Evolutionary conservation across 805 yeast species (phyloP).

Genomic region (Scheffersomyces amazonensis): DNA sequence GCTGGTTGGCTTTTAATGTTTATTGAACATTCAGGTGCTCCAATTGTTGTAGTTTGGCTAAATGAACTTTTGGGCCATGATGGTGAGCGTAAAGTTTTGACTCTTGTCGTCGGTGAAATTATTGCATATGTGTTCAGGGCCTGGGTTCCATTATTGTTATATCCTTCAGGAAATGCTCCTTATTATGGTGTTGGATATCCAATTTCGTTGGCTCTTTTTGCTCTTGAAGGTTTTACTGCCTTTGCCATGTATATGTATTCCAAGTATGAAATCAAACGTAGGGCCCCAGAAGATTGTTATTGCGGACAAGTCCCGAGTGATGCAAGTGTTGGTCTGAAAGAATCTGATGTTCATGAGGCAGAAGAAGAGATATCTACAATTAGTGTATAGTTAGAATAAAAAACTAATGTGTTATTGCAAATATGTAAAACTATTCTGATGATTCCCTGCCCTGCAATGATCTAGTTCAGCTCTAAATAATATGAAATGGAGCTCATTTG

Average conservation of each 20-base stretch:
- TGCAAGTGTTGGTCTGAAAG: neutral
- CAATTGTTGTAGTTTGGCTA: constrained; percentile 7
- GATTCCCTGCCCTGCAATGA: no score
- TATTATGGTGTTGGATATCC: constrained; percentile 29
- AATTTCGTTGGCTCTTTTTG: constrained; percentile 14
- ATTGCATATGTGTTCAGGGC: constrained; percentile 28
- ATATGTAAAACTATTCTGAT: no score
- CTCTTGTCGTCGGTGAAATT: constrained; percentile 19
- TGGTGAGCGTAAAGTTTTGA: constrained; percentile 8
- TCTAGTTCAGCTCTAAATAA: no score
- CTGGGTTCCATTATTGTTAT: constrained; percentile 30
- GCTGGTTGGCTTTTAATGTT: constrained; percentile 12
- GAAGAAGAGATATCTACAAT: neutral
- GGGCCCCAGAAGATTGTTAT: neutral
- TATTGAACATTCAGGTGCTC: constrained; percentile 9
- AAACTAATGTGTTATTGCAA: no score
- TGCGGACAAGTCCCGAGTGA: neutral
- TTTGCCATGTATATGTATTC: constrained; percentile 4
- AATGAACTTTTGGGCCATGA: constrained; percentile 6
- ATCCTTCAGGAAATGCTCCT: constrained; percentile 32
- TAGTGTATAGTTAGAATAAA: neutral
- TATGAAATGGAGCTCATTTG: no score
- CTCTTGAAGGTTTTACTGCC: constrained; percentile 16
- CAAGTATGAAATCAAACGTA: neutral
- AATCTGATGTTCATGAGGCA: neutral